Evolutionary conservation across 768 basidiomycete species (phyloP).

Genomic region (Amanita pseudoporphyria): DNA sequence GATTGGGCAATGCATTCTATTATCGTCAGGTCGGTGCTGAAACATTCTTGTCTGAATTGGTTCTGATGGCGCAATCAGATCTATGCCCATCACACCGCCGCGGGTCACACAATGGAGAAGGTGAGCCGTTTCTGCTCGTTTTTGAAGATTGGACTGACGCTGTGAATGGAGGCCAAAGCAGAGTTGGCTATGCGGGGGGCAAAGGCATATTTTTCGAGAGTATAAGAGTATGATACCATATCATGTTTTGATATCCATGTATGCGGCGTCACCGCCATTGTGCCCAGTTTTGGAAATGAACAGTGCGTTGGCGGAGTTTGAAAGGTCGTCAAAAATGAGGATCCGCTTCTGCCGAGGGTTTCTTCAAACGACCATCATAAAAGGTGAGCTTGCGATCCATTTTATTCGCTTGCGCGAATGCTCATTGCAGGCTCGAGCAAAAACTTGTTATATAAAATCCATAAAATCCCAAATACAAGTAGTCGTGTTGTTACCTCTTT

Average conservation of each 20-base stretch:
- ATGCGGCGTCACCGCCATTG: background rate
- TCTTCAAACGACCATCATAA: constrained; percentile 61
- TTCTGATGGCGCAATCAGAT: constrained; percentile 34
- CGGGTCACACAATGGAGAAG: constrained; percentile 86
- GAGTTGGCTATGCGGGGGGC: constrained; percentile 81
- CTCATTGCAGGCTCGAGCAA: constrained; percentile 30
- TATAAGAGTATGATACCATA: constrained; percentile 28
- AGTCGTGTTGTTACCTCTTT: constrained; percentile 65
- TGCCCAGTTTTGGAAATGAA: constrained; percentile 16
- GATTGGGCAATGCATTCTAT: too few species aligned
- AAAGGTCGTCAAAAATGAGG: constrained; percentile 26
- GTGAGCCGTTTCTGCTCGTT: constrained; percentile 24
- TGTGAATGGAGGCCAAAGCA: constrained; percentile 54
- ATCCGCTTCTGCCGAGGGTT: constrained; percentile 18
- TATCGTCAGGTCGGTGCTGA: constrained; percentile 40
- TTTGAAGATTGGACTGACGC: background rate
- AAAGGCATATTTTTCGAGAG: constrained; percentile 81
- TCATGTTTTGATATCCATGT: constrained; percentile 6
- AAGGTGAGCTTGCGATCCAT: constrained; percentile 37
- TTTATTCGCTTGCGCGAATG: constrained; percentile 10
- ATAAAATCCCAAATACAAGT: constrained; percentile 59
- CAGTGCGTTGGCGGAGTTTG: constrained; percentile 36
- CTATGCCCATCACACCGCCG: constrained; percentile 68
- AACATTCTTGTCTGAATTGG: constrained; percentile 4
- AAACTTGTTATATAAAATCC: constrained; percentile 68